These are phyloP conservation scores for Pterocarpus santalinus DNA, from an alignment of 306 rosid species.

Conservation along the genomic window DNA sequence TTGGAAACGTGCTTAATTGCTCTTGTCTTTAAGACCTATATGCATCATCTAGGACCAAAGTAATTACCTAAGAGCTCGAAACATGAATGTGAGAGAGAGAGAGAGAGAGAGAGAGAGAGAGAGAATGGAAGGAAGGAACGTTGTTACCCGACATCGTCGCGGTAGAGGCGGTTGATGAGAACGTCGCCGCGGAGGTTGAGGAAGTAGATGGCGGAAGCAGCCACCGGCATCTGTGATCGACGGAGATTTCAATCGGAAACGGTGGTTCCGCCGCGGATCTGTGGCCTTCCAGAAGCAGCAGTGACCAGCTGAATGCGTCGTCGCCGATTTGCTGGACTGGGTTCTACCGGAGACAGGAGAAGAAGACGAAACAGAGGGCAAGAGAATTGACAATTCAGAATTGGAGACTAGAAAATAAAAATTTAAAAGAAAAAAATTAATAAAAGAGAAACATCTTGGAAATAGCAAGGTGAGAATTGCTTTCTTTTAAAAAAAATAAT, in stretches of 20 bases:
- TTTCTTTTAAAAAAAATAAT: neutral
- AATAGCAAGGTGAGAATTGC: neutral
- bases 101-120: neutral
- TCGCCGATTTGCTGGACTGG: constrained; percentile 11
- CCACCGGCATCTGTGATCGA: constrained; percentile 86
- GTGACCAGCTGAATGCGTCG: constrained; percentile 18
- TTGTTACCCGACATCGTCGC: constrained; percentile 88
- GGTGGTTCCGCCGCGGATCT: constrained; percentile 35
- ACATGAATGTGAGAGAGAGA: neutral
- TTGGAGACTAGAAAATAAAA: neutral
- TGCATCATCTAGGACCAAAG: neutral
- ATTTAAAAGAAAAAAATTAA: neutral
- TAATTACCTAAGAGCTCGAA: neutral
- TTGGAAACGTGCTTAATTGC: neutral
- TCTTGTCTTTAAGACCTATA: neutral
- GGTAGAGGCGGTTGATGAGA: constrained; percentile 90
- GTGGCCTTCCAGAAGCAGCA: neutral
- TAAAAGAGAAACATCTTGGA: neutral
- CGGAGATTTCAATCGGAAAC: constrained; percentile 12
- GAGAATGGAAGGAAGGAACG: neutral
- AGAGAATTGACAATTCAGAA: constrained; percentile 7
- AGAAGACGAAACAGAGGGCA: neutral
- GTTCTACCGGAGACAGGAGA: constrained; percentile 10
- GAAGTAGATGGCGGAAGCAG: constrained; percentile 90
- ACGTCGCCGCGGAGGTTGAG: constrained; percentile 94